Conservation (phyloP, 2,329 filamentous ascomycete species). For the Paecilomyces dactylethromorphus region DNA sequence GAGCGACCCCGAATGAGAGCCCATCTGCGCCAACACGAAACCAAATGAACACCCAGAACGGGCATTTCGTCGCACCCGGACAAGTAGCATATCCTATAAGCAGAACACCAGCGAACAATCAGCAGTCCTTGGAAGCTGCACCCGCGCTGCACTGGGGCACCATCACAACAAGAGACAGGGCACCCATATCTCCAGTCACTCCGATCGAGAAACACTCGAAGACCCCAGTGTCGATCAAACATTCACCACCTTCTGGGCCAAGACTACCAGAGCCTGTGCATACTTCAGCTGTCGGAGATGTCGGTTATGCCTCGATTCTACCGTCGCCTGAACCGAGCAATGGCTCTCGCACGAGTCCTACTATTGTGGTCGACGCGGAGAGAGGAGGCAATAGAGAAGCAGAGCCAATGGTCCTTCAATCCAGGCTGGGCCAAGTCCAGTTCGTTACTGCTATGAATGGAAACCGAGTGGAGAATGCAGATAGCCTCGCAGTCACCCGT, state of each 20-base stretch:
- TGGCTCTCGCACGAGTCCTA: constrained; percentile 19
- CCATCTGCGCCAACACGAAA: not conserved
- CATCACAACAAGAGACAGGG: not conserved
- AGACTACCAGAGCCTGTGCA: not conserved
- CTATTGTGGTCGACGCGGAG: constrained; percentile 11
- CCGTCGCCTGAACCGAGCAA: constrained; percentile 24
- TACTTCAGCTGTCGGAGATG: constrained; percentile 4
- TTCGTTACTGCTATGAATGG: not conserved
- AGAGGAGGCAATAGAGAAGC: not conserved
- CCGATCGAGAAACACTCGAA: constrained; percentile 6
- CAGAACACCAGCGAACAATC: not conserved
- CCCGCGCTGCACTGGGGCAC: not conserved
- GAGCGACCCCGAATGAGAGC: not conserved
- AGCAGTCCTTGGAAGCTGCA: not conserved
- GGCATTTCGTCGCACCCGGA: not conserved
- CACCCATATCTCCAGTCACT: constrained; percentile 16
- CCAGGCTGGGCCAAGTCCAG: not conserved
- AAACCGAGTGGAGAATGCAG: not conserved
- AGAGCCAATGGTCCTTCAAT: not conserved
- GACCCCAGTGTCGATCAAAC: not conserved
- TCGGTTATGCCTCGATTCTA: constrained; percentile 11
- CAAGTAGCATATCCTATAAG: not conserved
- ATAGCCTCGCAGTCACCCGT: not conserved
- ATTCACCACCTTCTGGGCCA: constrained; percentile 2
- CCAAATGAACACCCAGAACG: not conserved